A percentile compares a stretch with the other conserved stretches of the same genome.
Evolutionary conservation across 768 basidiomycete genomes (phyloP).

Genomic region (Lentinus tigrinus): DNA sequence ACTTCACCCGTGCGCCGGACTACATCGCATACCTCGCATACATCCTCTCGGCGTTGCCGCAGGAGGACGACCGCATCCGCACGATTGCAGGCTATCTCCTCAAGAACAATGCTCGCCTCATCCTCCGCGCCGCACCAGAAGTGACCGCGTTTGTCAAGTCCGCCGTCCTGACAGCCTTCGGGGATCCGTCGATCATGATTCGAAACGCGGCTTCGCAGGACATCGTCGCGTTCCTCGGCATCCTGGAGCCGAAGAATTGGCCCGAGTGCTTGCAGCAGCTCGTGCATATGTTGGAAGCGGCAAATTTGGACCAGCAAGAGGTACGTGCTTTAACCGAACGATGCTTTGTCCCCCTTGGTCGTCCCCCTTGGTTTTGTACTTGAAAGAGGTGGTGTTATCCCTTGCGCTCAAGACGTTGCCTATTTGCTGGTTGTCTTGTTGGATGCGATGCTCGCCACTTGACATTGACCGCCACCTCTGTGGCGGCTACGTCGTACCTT

Average conservation of each 20-base stretch:
- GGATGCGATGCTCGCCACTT: too few relatives aligned
- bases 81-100: conserved; percentile 95
- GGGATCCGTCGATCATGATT: conserved; percentile 80
- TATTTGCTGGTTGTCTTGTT: too few relatives aligned
- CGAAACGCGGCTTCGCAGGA: conserved; percentile 93
- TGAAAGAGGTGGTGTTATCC: too few relatives aligned
- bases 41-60: conserved; percentile 77
- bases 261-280: conserved; percentile 90
- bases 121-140: conserved; percentile 63
- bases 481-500: not conserved
- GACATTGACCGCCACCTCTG: too few relatives aligned
- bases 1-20: conserved; percentile 84
- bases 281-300: conserved; percentile 73
- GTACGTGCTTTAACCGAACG: conserved; percentile 44
- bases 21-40: conserved; percentile 96
- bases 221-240: conserved; percentile 85
- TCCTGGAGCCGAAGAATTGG: conserved; percentile 90
- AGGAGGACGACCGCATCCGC: conserved; percentile 89
- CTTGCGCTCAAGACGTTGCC: too few relatives aligned
- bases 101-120: conserved; percentile 90
- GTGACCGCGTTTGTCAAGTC: conserved; percentile 74
- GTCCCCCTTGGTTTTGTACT: not conserved
- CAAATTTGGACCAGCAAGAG: conserved; percentile 79
- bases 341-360: not conserved
- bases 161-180: conserved; percentile 79